phyloP scores from a whole-genome alignment of 2,329 filamentous ascomycete species.

The Calonectria crousiana region DNA sequence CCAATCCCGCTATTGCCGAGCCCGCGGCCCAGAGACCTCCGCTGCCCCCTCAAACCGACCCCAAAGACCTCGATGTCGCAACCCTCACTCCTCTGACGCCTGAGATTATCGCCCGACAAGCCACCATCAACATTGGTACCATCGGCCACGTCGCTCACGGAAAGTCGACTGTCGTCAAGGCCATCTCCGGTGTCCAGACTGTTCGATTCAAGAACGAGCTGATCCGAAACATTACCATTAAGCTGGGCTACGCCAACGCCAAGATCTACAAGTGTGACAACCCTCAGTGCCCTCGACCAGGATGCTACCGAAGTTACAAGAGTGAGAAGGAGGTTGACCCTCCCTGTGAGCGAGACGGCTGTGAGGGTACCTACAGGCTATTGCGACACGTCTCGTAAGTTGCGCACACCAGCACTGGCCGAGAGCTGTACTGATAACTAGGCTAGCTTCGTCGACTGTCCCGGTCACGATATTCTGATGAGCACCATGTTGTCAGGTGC shows the following conservation, averaged over 20 bases:
- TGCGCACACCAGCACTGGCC: neutral
- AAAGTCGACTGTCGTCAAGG: constrained; percentile 98
- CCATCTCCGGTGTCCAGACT: constrained; percentile 98
- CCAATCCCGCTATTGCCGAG: constrained; percentile 64
- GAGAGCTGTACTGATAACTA: constrained; percentile 32
- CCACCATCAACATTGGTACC: constrained; percentile 98
- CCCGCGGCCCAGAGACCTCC: constrained; percentile 66
- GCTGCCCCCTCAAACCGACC: constrained; percentile 91
- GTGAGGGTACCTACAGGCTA: constrained; percentile 86
- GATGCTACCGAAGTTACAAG: constrained; percentile 97
- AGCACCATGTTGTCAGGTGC: constrained; percentile 99
- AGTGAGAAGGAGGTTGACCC: constrained; percentile 99
- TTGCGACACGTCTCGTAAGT: constrained; percentile 92
- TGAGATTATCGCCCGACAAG: constrained; percentile 97
- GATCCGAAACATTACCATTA: constrained; percentile 99
- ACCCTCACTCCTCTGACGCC: constrained; percentile 87
- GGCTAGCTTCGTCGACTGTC: constrained; percentile 93
- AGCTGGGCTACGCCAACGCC: constrained; percentile 98
- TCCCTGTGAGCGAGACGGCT: constrained; percentile 93
- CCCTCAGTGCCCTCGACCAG: constrained; percentile 88
- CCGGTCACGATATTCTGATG: constrained; percentile 99
- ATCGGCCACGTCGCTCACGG: constrained; percentile 99
- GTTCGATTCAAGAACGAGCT: constrained; percentile 99
- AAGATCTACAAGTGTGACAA: constrained; percentile 99
- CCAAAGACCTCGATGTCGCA: constrained; percentile 86